Percentiles rank a stretch among this genome's conserved stretches.
Evolutionary conservation across 805 yeast species (phyloP).

Genomic region (Candida golubevii): DNA sequence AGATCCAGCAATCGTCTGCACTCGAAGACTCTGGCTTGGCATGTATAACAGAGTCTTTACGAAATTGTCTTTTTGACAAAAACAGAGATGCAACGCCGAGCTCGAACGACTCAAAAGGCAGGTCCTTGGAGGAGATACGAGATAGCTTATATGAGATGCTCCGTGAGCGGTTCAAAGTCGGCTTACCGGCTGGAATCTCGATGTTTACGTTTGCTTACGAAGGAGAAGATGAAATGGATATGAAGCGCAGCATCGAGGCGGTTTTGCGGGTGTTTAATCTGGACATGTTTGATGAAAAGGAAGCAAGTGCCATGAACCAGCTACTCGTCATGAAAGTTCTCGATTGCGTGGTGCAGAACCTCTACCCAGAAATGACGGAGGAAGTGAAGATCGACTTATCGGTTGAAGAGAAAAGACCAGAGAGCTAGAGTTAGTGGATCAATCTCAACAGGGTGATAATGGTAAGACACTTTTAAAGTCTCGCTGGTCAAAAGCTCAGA

Average conservation of each 20-base stretch:
- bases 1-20: constrained; percentile 6
- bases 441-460: background rate
- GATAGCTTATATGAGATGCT: constrained; percentile 2
- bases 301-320: constrained; percentile 17
- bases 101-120: background rate
- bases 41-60: constrained; percentile 11
- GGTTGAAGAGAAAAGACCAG: constrained; percentile 7
- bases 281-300: background rate
- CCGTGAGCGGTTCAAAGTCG: background rate
- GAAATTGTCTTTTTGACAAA: constrained; percentile 14
- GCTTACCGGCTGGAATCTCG: constrained; percentile 1
- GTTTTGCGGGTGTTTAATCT: constrained; percentile 13
- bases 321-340: constrained; percentile 20
- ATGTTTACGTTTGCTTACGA: constrained; percentile 7
- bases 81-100: background rate
- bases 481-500: too few species aligned
- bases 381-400: background rate
- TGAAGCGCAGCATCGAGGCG: constrained; percentile 13
- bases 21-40: constrained; percentile 13
- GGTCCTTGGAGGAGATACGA: background rate
- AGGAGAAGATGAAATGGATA: constrained; percentile 18
- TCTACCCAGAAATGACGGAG: constrained; percentile 23
- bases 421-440: constrained; percentile 3
- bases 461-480: too few species aligned
- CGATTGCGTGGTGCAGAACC: constrained; percentile 19